phyloP scores from a whole-genome alignment of 495 filamentous ascomycete genomes.

The Tuber indicum region DNA sequence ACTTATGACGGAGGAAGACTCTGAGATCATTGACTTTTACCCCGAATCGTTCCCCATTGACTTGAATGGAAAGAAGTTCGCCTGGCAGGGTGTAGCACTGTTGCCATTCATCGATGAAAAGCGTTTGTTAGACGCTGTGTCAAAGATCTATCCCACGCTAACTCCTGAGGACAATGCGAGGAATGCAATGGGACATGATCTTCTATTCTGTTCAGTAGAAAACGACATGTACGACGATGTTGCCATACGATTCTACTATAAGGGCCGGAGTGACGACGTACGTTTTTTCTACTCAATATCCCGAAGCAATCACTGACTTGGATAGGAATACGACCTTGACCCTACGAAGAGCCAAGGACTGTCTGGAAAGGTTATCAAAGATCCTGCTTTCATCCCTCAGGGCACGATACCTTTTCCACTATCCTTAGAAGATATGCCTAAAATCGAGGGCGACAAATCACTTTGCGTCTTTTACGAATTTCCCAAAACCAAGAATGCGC shows the following conservation, averaged over 20 bases:
- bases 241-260: slow-evolving; percentile 77
- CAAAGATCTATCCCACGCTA: slow-evolving; percentile 70
- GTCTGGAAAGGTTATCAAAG: slow-evolving; percentile 71
- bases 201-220: slow-evolving; percentile 71
- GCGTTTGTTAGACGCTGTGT: slow-evolving; percentile 74
- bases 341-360: slow-evolving; percentile 67
- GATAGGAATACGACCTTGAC: slow-evolving; percentile 59
- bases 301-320: neutral
- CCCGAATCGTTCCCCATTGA: slow-evolving; percentile 89
- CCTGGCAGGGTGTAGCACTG: slow-evolving; percentile 92
- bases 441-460: slow-evolving; percentile 73
- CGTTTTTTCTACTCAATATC: slow-evolving; percentile 2
- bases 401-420: slow-evolving; percentile 61
- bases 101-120: slow-evolving; percentile 95
- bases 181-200: slow-evolving; percentile 74
- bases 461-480: slow-evolving; percentile 83
- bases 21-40: slow-evolving; percentile 95
- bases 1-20: slow-evolving; percentile 79
- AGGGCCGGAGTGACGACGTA: slow-evolving; percentile 59
- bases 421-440: slow-evolving; percentile 58
- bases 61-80: slow-evolving; percentile 95
- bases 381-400: slow-evolving; percentile 70
- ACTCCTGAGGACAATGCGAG: slow-evolving; percentile 68
- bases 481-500: slow-evolving; percentile 59
- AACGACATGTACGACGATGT: slow-evolving; percentile 79